Percentiles rank a stretch among this genome's conserved stretches.
Conservation (phyloP, 805 yeast species). For the Spathaspora arborariae region DNA sequence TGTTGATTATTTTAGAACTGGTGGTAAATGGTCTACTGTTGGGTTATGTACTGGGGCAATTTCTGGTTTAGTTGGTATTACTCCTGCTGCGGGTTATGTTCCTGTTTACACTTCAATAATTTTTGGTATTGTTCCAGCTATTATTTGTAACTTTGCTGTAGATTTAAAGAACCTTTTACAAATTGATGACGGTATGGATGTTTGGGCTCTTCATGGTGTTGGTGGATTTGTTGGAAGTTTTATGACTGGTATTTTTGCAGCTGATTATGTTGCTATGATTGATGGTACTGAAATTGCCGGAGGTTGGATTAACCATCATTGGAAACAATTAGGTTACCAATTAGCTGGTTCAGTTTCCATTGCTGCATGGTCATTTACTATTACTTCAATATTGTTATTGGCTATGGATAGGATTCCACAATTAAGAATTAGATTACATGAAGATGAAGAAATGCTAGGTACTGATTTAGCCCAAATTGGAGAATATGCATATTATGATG, state of each 20-base stretch:
- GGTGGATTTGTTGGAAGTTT: slow-evolving; percentile 86
- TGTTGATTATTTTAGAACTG: slow-evolving; percentile 81
- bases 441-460: slow-evolving; percentile 85
- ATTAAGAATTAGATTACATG: slow-evolving; percentile 75
- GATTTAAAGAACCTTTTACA: slow-evolving; percentile 67
- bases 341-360: slow-evolving; percentile 72
- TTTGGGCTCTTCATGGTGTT: slow-evolving; percentile 88
- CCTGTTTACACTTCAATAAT: slow-evolving; percentile 87
- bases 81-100: slow-evolving; percentile 96
- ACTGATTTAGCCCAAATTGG: slow-evolving; percentile 90
- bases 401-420: slow-evolving; percentile 73
- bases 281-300: slow-evolving; percentile 75
- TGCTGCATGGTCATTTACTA: slow-evolving; percentile 69
- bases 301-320: slow-evolving; percentile 87
- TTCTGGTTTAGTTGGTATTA: slow-evolving; percentile 90
- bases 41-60: slow-evolving; percentile 93
- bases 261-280: slow-evolving; percentile 80
- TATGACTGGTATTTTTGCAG: slow-evolving; percentile 89
- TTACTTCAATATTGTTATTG: slow-evolving; percentile 66
- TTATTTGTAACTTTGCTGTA: slow-evolving; percentile 80
- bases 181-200: slow-evolving; percentile 94
- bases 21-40: slow-evolving; percentile 87
- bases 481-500: slow-evolving; percentile 74
- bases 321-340: slow-evolving; percentile 82
- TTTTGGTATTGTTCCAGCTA: slow-evolving; percentile 75